Percentiles rank a stretch among this genome's conserved stretches.
phyloP scores from a whole-genome alignment of 2,329 filamentous ascomycete genomes.

The Aspergillus calidoustus region DNA sequence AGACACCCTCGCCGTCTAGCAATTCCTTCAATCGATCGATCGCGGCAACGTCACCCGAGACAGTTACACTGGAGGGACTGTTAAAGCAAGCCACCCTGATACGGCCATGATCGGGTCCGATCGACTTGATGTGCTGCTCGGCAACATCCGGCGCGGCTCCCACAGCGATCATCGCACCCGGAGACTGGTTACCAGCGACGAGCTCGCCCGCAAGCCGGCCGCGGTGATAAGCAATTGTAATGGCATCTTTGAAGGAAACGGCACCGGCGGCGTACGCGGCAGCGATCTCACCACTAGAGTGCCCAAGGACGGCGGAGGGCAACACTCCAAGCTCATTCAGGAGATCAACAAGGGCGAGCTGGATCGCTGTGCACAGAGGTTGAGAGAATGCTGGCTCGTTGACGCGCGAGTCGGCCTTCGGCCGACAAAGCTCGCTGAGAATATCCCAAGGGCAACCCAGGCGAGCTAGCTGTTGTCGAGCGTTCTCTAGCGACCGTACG shows the following conservation, averaged over 20 bases:
- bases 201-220: slow-evolving; percentile 11
- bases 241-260: slow-evolving; percentile 15
- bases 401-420: slow-evolving; percentile 8
- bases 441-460: slow-evolving; percentile 13
- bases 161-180: slow-evolving; percentile 12
- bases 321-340: slow-evolving; percentile 12
- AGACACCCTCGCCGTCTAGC: slow-evolving; percentile 6
- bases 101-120: slow-evolving; percentile 9
- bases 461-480: slow-evolving; percentile 8
- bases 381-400: slow-evolving; percentile 17
- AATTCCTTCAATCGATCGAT: slow-evolving; percentile 8
- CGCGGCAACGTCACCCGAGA: slow-evolving; percentile 9
- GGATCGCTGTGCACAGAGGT: slow-evolving; percentile 13
- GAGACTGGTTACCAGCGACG: not conserved
- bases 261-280: slow-evolving; percentile 10
- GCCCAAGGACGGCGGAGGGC: slow-evolving; percentile 11
- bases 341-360: slow-evolving; percentile 9
- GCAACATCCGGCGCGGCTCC: slow-evolving; percentile 2
- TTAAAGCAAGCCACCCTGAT: slow-evolving; percentile 17
- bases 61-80: slow-evolving; percentile 14
- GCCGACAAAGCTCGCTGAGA: slow-evolving; percentile 13
- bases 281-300: slow-evolving; percentile 15
- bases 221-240: slow-evolving; percentile 12
- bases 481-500: slow-evolving; percentile 8
- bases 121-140: slow-evolving; percentile 6